These are phyloP conservation scores for Diospyros lotus DNA, from an alignment of 148 eudicot genomes.

Conservation along the genomic window DNA sequence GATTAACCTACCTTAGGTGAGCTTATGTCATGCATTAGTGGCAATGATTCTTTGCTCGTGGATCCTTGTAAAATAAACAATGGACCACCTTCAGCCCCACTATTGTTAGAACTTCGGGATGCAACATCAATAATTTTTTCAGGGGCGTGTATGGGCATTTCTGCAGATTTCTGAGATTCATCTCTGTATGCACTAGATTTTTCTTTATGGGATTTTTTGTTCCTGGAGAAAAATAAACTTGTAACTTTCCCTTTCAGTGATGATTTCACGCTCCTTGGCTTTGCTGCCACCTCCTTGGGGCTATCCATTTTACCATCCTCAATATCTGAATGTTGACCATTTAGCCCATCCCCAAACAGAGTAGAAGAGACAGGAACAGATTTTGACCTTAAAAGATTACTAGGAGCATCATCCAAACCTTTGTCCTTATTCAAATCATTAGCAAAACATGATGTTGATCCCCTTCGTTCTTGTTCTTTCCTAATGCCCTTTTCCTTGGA, in stretches of 20 bases:
- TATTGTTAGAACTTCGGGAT: constrained; percentile 24
- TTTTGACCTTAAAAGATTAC: constrained; percentile 74
- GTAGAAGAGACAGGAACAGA: constrained; percentile 75
- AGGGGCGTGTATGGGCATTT: constrained; percentile 15
- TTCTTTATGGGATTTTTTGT: constrained; percentile 51
- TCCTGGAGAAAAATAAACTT: constrained; percentile 79
- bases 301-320: constrained; percentile 26
- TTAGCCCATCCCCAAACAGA: constrained; percentile 29
- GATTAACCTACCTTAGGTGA: constrained; percentile 50
- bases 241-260: constrained; percentile 73
- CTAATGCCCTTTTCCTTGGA: constrained; percentile 35
- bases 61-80: constrained; percentile 31
- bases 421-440: constrained; percentile 32
- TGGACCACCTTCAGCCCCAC: constrained; percentile 22
- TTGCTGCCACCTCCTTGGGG: constrained; percentile 42
- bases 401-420: constrained; percentile 35
- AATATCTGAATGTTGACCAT: constrained; percentile 33
- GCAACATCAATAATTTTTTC: constrained; percentile 21
- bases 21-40: constrained; percentile 22
- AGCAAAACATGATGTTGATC: constrained; percentile 44
- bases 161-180: constrained; percentile 27
- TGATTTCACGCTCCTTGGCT: constrained; percentile 41
- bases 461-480: constrained; percentile 40
- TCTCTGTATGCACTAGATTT: constrained; percentile 32
- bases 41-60: constrained; percentile 21